Base-by-base conservation (phyloP, 1,139 yeast genomes). In the Candida glucosophila region DNA sequence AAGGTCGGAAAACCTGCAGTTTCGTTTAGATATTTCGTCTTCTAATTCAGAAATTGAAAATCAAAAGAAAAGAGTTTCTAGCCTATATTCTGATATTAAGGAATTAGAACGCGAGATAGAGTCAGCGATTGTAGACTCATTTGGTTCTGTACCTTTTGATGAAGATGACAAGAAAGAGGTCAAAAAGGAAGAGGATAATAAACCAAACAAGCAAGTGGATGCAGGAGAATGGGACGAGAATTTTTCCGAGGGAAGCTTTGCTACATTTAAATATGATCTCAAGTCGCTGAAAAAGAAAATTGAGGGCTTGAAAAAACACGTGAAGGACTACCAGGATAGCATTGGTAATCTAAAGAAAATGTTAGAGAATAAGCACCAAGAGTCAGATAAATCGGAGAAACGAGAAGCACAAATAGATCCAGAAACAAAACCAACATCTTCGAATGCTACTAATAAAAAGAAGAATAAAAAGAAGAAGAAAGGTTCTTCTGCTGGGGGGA, bases 311-410 rank as follows among this genome's bases (percentile, higher is more conserved):
- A n/a, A 6, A 14, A 25, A 6, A 43, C 47, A 17, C 37, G 42
- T 25, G 35, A 37, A 2, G 43, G 44, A 8, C 33, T 57, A n/a
- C 24, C 26, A 3, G 23, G 22, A 5, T 36, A 34, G 9, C 35
- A 43, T 32, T 33, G 36, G 22, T 24, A 30, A 8, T 27, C 42
- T 24, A 49, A 43, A 24, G 22, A 39, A 4, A 47, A 45, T 5
- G 36, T 55, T 17, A 38, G 41, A 19, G 31, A 8, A 18, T 26
- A 11, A 22, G 26, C 17, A 26, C 20, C 8, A 15, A 17, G 20
- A 5, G 5, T 4, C 20, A 23, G 17, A 13, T 17, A 6, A 16
- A 6, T 14, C n/a, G 12, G 19, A 24, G 9, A 20, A 14, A 19
- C 19, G 8, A n/a, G 22, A 17, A 8, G 5, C 17, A 7, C 10